These are phyloP conservation scores for Dioszegia crocea DNA, from an alignment of 768 basidiomycete species.

Conservation along the genomic window DNA sequence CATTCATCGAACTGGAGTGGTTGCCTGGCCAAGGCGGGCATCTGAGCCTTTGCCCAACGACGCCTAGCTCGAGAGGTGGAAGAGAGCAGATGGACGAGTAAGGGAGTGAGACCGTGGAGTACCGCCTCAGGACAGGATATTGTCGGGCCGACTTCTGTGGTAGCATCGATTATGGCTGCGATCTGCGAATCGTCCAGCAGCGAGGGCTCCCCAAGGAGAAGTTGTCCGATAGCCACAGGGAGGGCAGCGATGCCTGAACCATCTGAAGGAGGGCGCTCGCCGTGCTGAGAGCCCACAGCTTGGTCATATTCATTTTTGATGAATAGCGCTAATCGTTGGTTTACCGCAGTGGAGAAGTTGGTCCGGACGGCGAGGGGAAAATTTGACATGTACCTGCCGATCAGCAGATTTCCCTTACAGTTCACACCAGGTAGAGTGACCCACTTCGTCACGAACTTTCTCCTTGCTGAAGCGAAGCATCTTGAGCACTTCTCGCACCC, in stretches of 20 bases:
- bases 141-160: background rate
- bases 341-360: slow-evolving; percentile 62
- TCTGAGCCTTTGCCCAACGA: slow-evolving; percentile 26
- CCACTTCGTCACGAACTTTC: slow-evolving; percentile 65
- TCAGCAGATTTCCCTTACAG: slow-evolving; percentile 5
- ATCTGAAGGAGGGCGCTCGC: background rate
- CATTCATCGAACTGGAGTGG: slow-evolving; percentile 34
- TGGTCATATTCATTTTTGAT: slow-evolving; percentile 57
- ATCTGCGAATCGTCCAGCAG: slow-evolving; percentile 19
- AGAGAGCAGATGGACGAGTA: slow-evolving; percentile 20
- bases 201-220: slow-evolving; percentile 32
- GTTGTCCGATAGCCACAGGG: slow-evolving; percentile 26
- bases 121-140: background rate
- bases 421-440: slow-evolving; percentile 46
- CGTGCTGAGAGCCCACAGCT: background rate
- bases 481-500: slow-evolving; percentile 69
- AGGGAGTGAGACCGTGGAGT: slow-evolving; percentile 16
- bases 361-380: slow-evolving; percentile 56
- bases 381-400: slow-evolving; percentile 66
- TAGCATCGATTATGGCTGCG: slow-evolving; percentile 14
- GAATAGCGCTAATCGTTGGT: slow-evolving; percentile 62
- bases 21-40: slow-evolving; percentile 19
- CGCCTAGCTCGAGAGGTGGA: slow-evolving; percentile 7
- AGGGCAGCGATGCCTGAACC: slow-evolving; percentile 17
- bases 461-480: slow-evolving; percentile 63